Base-by-base conservation (phyloP, 1,284 basidiomycete genomes). In the Somion occarium region DNA sequence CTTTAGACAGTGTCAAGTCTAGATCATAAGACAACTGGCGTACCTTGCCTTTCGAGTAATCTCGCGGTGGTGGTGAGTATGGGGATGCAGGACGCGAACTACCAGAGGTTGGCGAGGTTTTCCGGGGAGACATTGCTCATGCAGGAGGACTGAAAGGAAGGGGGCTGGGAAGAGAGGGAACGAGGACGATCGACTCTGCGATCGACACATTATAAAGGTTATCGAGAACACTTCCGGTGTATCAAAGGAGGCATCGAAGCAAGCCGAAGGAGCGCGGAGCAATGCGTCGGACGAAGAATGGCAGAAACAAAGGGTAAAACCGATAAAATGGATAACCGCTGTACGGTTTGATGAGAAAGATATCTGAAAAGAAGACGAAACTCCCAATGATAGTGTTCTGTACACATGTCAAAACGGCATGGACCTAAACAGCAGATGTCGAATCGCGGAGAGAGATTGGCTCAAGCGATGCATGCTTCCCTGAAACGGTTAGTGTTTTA, bases 41-140 rank as follows among this genome's bases (percentile, higher is more conserved):
- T 20, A 51, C 50, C 55, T 64, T 64, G 25, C 57, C 55, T 48
- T 64, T 41, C 20, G 18, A 5, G 39, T 15, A 18, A 22, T 7
- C 7, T 5, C 18, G 9, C 9, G 9, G 61, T 5, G 45, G 57
- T 54, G 45, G 57, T 50, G 60, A 54, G 34, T 59, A 59, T 4
- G 62, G 61, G n/a, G 61, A 60, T 38, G 55, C 34, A 38, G 61
- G 59, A 48, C 52, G 58, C 25, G 58, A 58, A 51, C 53, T 54
- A 48, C 49, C 55, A 42, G 56, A 54, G 23, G 57, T 41, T 26
- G 61, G 54, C 48, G 56, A 53, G 27, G 60, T 49, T 47, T 50
- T 60, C 48, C 56, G 48, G 46, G 81, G 78, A 34, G 83, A 79
- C 83, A 85, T 83, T 49, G 24, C 37, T 7, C 15, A 34, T 34